Percentiles rank a stretch among this genome's conserved stretches.
Conservation (phyloP, 1,139 yeast species). For the Trichomonascaceae sp. region DNA sequence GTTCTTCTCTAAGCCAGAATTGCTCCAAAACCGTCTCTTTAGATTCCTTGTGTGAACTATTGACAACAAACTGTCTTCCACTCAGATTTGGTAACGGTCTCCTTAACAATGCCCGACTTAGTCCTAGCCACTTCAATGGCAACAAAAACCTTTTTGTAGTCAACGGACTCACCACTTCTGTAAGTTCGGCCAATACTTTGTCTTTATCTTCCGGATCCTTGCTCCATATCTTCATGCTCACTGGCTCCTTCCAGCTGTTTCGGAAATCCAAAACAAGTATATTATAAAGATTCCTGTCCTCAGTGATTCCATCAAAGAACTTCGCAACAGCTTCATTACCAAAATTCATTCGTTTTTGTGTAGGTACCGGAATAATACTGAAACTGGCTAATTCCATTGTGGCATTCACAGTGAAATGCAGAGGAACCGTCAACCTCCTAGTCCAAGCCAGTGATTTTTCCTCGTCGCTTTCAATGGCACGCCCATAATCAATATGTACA, state of each 20-base stretch:
- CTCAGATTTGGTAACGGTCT: constrained; percentile 68
- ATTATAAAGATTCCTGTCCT: constrained; percentile 42
- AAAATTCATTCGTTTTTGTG: constrained; percentile 1
- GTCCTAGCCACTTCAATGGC: constrained; percentile 56
- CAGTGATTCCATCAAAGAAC: constrained; percentile 14
- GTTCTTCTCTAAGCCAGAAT: constrained; percentile 74
- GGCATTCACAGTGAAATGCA: constrained; percentile 61
- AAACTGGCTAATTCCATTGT: constrained; percentile 70
- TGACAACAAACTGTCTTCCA: constrained; percentile 66
- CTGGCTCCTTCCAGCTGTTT: constrained; percentile 51
- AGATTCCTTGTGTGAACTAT: constrained; percentile 40
- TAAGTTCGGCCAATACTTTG: constrained; percentile 20
- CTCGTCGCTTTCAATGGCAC: constrained; percentile 9
- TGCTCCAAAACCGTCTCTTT: constrained; percentile 48
- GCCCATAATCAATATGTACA: constrained; percentile 62
- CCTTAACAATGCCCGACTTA: constrained; percentile 40
- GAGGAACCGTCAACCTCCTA: constrained; percentile 56
- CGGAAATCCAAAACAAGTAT: constrained; percentile 61
- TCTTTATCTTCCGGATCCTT: constrained; percentile 31
- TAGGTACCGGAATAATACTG: constrained; percentile 51
- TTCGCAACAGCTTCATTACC: constrained; percentile 9
- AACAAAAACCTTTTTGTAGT: constrained; percentile 58
- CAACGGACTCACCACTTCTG: constrained; percentile 39
- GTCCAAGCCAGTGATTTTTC: constrained; percentile 33
- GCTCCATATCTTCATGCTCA: constrained; percentile 34